phyloP scores from a whole-genome alignment of 768 basidiomycete species.

The Mycena venus region DNA sequence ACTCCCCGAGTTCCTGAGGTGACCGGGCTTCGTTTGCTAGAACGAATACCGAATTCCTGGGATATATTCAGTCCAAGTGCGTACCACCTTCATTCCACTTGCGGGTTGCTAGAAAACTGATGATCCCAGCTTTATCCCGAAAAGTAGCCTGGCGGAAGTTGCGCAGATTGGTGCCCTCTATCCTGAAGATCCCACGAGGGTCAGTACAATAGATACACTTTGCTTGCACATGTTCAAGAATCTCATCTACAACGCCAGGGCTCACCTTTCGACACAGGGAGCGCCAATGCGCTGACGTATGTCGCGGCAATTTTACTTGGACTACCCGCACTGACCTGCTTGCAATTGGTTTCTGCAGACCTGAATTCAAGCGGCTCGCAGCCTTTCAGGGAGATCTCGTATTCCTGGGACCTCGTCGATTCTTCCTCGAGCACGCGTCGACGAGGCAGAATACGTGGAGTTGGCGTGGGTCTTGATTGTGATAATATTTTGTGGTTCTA shows the following conservation, averaged over 20 bases:
- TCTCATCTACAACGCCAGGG: neutral
- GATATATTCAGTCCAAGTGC: neutral
- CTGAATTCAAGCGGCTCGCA: neutral
- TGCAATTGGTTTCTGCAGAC: neutral
- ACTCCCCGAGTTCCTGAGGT: neutral
- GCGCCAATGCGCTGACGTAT: neutral
- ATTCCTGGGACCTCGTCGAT: neutral
- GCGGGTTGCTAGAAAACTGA: neutral
- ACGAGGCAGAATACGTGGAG: neutral
- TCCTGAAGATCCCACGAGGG: neutral
- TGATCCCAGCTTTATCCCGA: neutral
- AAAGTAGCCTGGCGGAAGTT: neutral
- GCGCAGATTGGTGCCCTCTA: neutral
- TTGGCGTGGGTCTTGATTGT: neutral
- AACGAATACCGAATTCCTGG: neutral
- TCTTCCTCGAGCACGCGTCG: neutral
- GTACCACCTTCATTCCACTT: neutral
- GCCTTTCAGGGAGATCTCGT: neutral
- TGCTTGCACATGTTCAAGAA: neutral
- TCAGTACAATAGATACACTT: neutral
- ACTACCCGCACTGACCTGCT: neutral
- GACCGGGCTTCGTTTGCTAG: neutral
- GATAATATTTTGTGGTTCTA: neutral
- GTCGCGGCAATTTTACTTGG: neutral
- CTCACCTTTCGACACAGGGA: neutral